Percentiles rank a stretch among this genome's conserved stretches.
These are phyloP conservation scores for Pistacia integerrima DNA, from an alignment of 345 rosid species.

Conservation along the genomic window DNA sequence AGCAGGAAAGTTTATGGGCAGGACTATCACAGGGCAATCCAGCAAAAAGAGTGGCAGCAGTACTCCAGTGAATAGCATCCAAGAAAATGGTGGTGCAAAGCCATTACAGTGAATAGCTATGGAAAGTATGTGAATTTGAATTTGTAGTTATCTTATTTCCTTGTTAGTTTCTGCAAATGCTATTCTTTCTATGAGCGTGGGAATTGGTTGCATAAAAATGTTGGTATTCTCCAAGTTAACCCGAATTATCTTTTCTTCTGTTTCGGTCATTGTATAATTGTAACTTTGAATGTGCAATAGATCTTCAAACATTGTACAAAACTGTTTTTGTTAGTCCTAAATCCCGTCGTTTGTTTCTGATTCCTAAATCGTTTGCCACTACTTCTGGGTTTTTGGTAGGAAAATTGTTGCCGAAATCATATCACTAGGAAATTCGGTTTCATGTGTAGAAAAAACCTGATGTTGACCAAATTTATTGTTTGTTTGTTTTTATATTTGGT, in stretches of 20 bases:
- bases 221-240: too few relatives aligned
- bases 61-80: constrained; percentile 67
- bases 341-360: background rate
- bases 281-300: background rate
- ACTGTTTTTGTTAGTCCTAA: background rate
- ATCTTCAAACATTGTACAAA: constrained; percentile 12
- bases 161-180: background rate
- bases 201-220: background rate
- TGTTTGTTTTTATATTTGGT: too few relatives aligned
- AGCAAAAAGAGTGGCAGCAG: constrained; percentile 74
- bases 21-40: constrained; percentile 60
- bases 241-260: too few relatives aligned
- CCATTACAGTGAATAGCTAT: constrained; percentile 32
- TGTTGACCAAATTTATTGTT: too few relatives aligned
- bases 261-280: background rate
- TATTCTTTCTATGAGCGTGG: constrained; percentile 3
- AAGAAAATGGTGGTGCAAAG: constrained; percentile 67
- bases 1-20: constrained; percentile 64
- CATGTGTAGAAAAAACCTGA: too few relatives aligned
- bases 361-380: too few relatives aligned
- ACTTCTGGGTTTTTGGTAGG: too few relatives aligned
- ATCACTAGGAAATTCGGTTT: too few relatives aligned
- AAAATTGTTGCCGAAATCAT: too few relatives aligned
- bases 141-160: constrained; percentile 4
- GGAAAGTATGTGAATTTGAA: constrained; percentile 1